Base-by-base conservation (phyloP, 1,284 basidiomycete species). In the Cryptococcus maquisensis region DNA sequence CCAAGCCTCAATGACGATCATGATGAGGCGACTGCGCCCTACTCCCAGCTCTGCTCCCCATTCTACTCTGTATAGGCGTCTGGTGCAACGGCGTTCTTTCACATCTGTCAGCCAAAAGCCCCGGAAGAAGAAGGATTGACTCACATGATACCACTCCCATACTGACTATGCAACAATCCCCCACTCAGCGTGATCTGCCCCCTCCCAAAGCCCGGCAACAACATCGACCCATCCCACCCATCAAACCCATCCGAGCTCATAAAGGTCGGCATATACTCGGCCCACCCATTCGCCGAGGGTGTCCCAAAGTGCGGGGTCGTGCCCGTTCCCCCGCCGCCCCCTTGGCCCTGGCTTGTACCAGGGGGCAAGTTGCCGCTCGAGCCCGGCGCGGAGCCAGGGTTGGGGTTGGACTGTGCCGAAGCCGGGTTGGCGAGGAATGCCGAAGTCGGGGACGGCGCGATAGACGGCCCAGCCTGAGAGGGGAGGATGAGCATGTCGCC, bases 131-230 rank as follows among this genome's bases (percentile, higher is more conserved):
- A 24, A 20, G 9, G 24, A 21, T 13, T 12, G n/a, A 67, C 74
- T 73, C 62, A 76, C 73, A 77, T 76, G 57, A 77, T 72, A 8
- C 75, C 75, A 52, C 72, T 75, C 5, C 74, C 74, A 56, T 69
- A 73, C 60, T 74, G 74, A 18, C 63, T 66, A 54, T 77, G 75
- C 47, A 77, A 57, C 53, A 75, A 58, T 8, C 75, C 75, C 0
- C 75, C 75, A 16, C 67, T 64, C 6, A 77, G 55, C 28, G 73
- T 75, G 49, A 77, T 73, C 57, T 75, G 73, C 16, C 67, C 70
- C 37, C 73, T 48, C 0, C 72, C 73, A 51, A 77, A 77, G 4
- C 75, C 75, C 28, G 74, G 74, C 32, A 77, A 59, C 20, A 77
- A 56, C 70, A 77, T 70, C 20, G 62, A 66, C 9, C 72, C 73